A percentile compares a stretch with the other conserved stretches of the same genome.
These are phyloP conservation scores for Hymenoscyphus repandus DNA, from an alignment of 2,329 filamentous ascomycete genomes.

Conservation along the genomic window DNA sequence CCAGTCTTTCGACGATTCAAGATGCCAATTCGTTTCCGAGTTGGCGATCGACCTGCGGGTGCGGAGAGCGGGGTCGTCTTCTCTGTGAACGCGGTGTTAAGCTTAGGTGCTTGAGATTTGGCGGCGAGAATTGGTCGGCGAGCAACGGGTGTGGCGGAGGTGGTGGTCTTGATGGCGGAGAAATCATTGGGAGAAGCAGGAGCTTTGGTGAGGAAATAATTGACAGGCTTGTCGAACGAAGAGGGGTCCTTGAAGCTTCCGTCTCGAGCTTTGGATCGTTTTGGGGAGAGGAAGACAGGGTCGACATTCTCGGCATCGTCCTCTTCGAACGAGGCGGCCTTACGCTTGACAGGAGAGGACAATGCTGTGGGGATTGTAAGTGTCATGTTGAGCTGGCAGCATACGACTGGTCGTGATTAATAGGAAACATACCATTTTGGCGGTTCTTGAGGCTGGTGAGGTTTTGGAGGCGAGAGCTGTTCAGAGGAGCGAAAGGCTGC, in stretches of 20 bases:
- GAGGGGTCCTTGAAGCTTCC: slow-evolving; percentile 28
- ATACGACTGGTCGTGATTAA: slow-evolving; percentile 4
- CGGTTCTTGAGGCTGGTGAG: slow-evolving; percentile 73
- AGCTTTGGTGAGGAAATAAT: slow-evolving; percentile 31
- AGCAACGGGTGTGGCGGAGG: slow-evolving; percentile 10
- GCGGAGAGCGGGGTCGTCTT: slow-evolving; percentile 54
- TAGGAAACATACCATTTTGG: slow-evolving; percentile 55
- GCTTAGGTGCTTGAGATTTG: slow-evolving; percentile 45
- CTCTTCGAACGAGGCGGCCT: slow-evolving; percentile 45
- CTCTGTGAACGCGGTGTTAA: slow-evolving; percentile 36
- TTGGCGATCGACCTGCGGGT: slow-evolving; percentile 78
- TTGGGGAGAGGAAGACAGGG: slow-evolving; percentile 45
- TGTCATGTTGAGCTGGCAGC: slow-evolving; percentile 29
- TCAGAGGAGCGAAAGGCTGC: slow-evolving; percentile 71
- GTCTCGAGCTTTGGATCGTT: slow-evolving; percentile 51
- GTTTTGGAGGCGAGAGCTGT: slow-evolving; percentile 63
- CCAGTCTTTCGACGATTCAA: slow-evolving; percentile 60
- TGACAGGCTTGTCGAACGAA: slow-evolving; percentile 25
- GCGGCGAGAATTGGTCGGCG: slow-evolving; percentile 43
- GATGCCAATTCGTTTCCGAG: slow-evolving; percentile 65
- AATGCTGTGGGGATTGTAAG: slow-evolving; percentile 19
- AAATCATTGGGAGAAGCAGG: slow-evolving; percentile 29
- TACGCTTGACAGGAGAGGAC: slow-evolving; percentile 45
- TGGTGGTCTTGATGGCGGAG: slow-evolving; percentile 17
- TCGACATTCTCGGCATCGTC: slow-evolving; percentile 60